phyloP scores from a whole-genome alignment of 2,329 filamentous ascomycete genomes.

The Penicillium sp. region DNA sequence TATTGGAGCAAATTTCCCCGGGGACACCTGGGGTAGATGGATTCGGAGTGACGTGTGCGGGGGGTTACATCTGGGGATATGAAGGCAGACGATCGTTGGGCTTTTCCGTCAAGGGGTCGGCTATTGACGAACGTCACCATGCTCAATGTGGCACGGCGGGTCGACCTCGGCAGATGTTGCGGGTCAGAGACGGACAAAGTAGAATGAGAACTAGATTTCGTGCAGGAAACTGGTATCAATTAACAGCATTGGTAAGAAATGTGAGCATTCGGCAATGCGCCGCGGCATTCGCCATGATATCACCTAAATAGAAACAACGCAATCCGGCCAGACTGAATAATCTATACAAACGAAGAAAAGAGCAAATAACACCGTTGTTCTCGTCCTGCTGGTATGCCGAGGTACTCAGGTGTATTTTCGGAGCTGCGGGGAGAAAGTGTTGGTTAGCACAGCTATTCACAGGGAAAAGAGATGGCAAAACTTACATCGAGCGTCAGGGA shows the following conservation, averaged over 20 bases:
- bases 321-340: conserved; percentile 14
- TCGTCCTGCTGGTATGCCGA: conserved; percentile 7
- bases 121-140: conserved; percentile 8
- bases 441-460: conserved; percentile 9
- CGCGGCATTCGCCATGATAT: neutral
- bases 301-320: conserved; percentile 1
- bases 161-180: no score
- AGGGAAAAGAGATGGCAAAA: conserved; percentile 18
- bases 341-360: conserved; percentile 22
- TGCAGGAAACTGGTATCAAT: conserved; percentile 15
- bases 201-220: conserved; percentile 5
- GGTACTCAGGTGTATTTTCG: conserved; percentile 34
- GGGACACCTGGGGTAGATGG: no score
- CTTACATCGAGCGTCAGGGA: conserved; percentile 94
- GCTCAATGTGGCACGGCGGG: no score
- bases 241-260: conserved; percentile 10
- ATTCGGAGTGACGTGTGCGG: no score
- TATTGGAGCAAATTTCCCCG: conserved; percentile 9
- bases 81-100: conserved; percentile 15
- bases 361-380: conserved; percentile 15
- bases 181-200: neutral
- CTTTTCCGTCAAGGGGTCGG: conserved; percentile 8
- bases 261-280: neutral
- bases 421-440: conserved; percentile 25
- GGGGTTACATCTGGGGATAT: conserved; percentile 19